phyloP scores from a whole-genome alignment of 2,329 filamentous ascomycete genomes.

The Seiridium cupressi region DNA sequence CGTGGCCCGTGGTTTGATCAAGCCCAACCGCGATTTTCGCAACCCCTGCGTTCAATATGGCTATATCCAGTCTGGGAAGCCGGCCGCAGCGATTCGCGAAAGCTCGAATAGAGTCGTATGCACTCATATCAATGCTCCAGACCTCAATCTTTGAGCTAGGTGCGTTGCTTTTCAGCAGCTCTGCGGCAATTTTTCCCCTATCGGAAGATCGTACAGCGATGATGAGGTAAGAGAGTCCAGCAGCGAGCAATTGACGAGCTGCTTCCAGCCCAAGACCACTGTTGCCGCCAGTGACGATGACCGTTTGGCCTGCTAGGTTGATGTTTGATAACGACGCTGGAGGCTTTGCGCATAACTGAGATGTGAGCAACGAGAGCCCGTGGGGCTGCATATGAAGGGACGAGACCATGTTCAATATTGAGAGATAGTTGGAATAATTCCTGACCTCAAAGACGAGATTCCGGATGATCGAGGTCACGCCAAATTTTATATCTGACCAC shows the following conservation, averaged over 20 bases:
- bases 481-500: too few relatives aligned
- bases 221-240: conserved; percentile 11
- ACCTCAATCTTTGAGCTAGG: conserved; percentile 5
- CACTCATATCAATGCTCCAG: conserved; percentile 12
- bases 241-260: conserved; percentile 8
- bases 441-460: too few relatives aligned
- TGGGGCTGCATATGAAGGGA: too few relatives aligned
- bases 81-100: conserved; percentile 8
- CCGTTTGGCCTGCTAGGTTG: conserved; percentile 7
- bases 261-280: conserved; percentile 12
- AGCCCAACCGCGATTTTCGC: not conserved
- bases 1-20: not conserved
- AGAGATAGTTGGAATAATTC: too few relatives aligned
- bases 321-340: too few relatives aligned
- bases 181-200: not conserved
- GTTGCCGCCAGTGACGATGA: conserved; percentile 17
- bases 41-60: conserved; percentile 14
- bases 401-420: too few relatives aligned
- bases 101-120: conserved; percentile 11
- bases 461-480: too few relatives aligned
- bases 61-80: conserved; percentile 10
- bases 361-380: too few relatives aligned
- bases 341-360: too few relatives aligned
- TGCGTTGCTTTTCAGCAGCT: not conserved
- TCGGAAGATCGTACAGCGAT: conserved; percentile 11